A percentile compares a stretch with the other conserved stretches of the same genome.
Evolutionary conservation across 169 alveolate genomes (phyloP).

Genomic region (Cryptosporidium viatorum): DNA sequence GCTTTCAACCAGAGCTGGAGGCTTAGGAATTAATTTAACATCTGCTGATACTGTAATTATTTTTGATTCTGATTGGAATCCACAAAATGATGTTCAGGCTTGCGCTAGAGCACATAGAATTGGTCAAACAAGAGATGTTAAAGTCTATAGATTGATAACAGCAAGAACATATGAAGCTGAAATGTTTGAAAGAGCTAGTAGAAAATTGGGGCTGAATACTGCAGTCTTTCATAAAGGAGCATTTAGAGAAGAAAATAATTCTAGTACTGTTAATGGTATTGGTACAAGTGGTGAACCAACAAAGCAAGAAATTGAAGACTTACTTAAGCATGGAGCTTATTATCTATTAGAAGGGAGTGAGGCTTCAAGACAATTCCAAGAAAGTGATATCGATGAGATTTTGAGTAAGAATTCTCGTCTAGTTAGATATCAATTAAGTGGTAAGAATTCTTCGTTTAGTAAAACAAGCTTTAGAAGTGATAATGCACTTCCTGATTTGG

Average conservation of each 20-base stretch:
- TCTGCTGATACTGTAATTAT: constrained; percentile 94
- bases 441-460: constrained; percentile 83
- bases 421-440: constrained; percentile 82
- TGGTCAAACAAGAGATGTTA: constrained; percentile 92
- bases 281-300: constrained; percentile 77
- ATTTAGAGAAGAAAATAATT: constrained; percentile 76
- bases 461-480: constrained; percentile 85
- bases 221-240: constrained; percentile 91
- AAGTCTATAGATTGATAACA: constrained; percentile 91
- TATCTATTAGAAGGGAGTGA: constrained; percentile 86
- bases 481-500: constrained; percentile 82
- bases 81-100: constrained; percentile 93
- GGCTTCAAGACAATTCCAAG: constrained; percentile 83
- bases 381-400: constrained; percentile 86
- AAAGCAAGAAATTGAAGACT: constrained; percentile 87
- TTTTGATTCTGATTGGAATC: constrained; percentile 96
- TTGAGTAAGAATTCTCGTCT: constrained; percentile 83
- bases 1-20: constrained; percentile 94
- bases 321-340: constrained; percentile 90
- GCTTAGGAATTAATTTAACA: constrained; percentile 94
- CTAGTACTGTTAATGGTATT: constrained; percentile 33
- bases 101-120: constrained; percentile 95
- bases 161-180: constrained; percentile 92
- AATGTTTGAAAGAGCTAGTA: constrained; percentile 93
- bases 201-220: constrained; percentile 91